Percentiles rank a stretch among this genome's conserved stretches.
Evolutionary conservation across 306 rosid genomes (phyloP).

Genomic region (Trifolium repens): DNA sequence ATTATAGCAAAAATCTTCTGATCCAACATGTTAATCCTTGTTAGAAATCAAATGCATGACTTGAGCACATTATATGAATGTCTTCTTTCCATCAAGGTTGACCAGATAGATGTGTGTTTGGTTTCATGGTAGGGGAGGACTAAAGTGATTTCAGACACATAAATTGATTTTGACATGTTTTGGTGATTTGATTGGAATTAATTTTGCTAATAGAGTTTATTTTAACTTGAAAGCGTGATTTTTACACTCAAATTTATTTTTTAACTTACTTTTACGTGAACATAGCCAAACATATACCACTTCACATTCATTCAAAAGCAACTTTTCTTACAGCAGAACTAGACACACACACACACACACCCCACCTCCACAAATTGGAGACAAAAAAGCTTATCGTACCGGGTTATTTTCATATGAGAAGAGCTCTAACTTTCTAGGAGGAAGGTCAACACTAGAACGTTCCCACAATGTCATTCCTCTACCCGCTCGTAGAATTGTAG

Average conservation of each 20-base stretch:
- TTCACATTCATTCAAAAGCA: neutral
- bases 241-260: neutral
- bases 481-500: slow-evolving; percentile 83
- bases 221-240: too few relatives aligned
- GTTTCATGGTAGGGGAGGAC: neutral
- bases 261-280: too few relatives aligned
- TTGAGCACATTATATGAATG: slow-evolving; percentile 21
- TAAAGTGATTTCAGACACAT: neutral
- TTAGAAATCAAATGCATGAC: slow-evolving; percentile 15
- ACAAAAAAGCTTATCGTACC: slow-evolving; percentile 51
- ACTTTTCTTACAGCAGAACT: neutral
- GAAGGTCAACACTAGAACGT: slow-evolving; percentile 58
- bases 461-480: slow-evolving; percentile 94
- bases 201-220: too few relatives aligned
- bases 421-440: slow-evolving; percentile 75
- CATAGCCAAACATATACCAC: neutral
- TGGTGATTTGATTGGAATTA: neutral
- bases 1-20: neutral
- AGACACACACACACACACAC: neutral
- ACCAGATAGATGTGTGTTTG: neutral
- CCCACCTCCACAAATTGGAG: slow-evolving; percentile 4
- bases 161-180: neutral
- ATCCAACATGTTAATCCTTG: slow-evolving; percentile 13
- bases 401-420: slow-evolving; percentile 88
- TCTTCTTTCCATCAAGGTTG: slow-evolving; percentile 17